phyloP scores from a whole-genome alignment of 1,284 basidiomycete genomes.

The Cystobasidiaceae sp. region DNA sequence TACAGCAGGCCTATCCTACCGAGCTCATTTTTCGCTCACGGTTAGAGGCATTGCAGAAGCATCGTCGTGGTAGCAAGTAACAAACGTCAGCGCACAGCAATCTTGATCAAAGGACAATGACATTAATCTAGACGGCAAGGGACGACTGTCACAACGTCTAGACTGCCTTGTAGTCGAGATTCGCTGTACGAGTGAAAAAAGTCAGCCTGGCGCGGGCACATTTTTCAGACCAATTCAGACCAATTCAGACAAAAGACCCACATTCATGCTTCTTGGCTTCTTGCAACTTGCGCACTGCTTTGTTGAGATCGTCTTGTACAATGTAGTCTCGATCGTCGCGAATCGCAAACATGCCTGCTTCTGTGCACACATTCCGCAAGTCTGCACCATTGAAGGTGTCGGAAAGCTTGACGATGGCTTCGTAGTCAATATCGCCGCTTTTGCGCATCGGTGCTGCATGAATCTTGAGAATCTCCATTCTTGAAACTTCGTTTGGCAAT shows the following conservation, averaged over 20 bases:
- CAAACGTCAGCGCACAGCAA: too few species aligned
- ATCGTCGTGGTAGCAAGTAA: too few species aligned
- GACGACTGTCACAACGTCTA: too few species aligned
- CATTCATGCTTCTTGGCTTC: constrained; percentile 92
- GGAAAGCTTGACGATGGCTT: constrained; percentile 93
- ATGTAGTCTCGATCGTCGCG: constrained; percentile 71
- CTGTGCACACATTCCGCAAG: constrained; percentile 91
- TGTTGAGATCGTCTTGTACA: constrained; percentile 91
- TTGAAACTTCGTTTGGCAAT: constrained; percentile 91
- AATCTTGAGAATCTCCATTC: constrained; percentile 94
- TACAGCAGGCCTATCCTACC: too few species aligned
- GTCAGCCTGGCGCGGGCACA: constrained; percentile 21
- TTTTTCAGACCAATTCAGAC: constrained; percentile 1
- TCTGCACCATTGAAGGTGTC: constrained; percentile 95
- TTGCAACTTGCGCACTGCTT: constrained; percentile 93
- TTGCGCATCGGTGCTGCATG: constrained; percentile 94
- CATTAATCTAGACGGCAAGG: too few species aligned
- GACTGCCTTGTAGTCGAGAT: constrained; percentile 58
- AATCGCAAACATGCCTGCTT: constrained; percentile 99
- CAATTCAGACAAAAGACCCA: constrained; percentile 49
- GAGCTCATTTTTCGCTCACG: too few species aligned
- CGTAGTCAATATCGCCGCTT: constrained; percentile 89
- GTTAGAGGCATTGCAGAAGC: too few species aligned
- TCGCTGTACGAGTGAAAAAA: constrained; percentile 51
- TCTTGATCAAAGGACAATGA: too few species aligned